Evolutionary conservation across 306 rosid genomes (phyloP), one percentile per base, ranked within the genome.

Genomic region (Comarum palustre): DNA sequence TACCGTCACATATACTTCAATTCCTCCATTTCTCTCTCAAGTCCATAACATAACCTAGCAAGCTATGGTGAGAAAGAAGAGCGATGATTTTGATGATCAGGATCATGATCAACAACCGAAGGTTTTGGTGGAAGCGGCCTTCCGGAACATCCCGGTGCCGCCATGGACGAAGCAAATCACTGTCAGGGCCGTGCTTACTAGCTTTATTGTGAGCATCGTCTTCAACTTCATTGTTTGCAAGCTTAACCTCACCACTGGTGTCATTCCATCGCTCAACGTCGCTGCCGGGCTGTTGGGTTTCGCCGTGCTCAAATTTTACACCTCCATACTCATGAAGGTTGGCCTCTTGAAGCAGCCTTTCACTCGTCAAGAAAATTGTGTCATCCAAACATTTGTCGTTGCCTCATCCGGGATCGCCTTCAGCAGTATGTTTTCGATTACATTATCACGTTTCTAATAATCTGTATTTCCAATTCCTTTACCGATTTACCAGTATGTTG

Each of bases 331-430:
- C 19, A 11, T 6, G 1, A 78, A 55, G 31, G 39, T 51, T 48
- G 92, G 94, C 34, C 54, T 90, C 31, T 66, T 90, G 80, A 77
- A 63, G 13, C 88, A 82, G 60, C 97, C 97, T 1, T 90, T 90
- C 83, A 88, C 90, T 66, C 91, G 92, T 34, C 97, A 90, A 67
- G 97, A 90, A 48, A 88, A 90, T 47, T 88, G 89, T 27, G 92
- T 90, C 25, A 88, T 90, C 58, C 97, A 88, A 68, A 90, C 97
- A 1, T 90, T 88, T 20, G 89, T 90, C 9, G 92, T 87, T 22
- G 94, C 96, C 29, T 88, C 94, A 24, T 90, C 97, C n/a, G 97
- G 96, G 55, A 85, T 90, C 24, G 90, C 97, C n/a, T 90, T 88
- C 43, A 90, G 92, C 82, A 89, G 97, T 90, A 79, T 31, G 86